phyloP scores from a whole-genome alignment of 768 basidiomycete species.

The Xerocomus spinulosus region DNA sequence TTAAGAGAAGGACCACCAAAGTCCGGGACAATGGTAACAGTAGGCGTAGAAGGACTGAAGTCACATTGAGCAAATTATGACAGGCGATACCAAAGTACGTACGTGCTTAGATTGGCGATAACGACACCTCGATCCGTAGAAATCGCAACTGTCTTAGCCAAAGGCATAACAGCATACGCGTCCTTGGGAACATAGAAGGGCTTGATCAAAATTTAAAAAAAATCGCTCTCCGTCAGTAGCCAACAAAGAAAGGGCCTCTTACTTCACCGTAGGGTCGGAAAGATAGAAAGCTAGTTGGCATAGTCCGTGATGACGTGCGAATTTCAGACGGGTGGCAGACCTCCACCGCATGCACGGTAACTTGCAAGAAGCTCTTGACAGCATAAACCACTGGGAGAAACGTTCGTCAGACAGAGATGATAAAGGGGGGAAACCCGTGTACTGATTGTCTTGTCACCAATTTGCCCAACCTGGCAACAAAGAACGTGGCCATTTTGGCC shows the following conservation, averaged over 20 bases:
- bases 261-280: slow-evolving; percentile 70
- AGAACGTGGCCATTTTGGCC: slow-evolving; percentile 50
- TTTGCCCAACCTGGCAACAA: slow-evolving; percentile 55
- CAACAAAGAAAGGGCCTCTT: slow-evolving; percentile 17
- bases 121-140: slow-evolving; percentile 61
- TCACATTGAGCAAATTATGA: slow-evolving; percentile 1
- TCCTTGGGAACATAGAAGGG: slow-evolving; percentile 69
- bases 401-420: slow-evolving; percentile 4
- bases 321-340: slow-evolving; percentile 40
- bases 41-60: slow-evolving; percentile 38
- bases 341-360: slow-evolving; percentile 59
- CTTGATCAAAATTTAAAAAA: slow-evolving; percentile 34
- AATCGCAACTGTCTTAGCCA: slow-evolving; percentile 62
- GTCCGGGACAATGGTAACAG: slow-evolving; percentile 55
- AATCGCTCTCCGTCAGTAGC: background rate
- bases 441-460: slow-evolving; percentile 57
- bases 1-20: slow-evolving; percentile 40
- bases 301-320: slow-evolving; percentile 34
- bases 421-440: slow-evolving; percentile 15
- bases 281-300: slow-evolving; percentile 29
- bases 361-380: slow-evolving; percentile 55
- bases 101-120: slow-evolving; percentile 68
- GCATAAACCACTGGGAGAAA: slow-evolving; percentile 58
- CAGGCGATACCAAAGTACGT: slow-evolving; percentile 18
- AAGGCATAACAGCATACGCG: slow-evolving; percentile 52